phyloP scores from a whole-genome alignment of 2,329 filamentous ascomycete genomes.

The Stachybotrys elegans region DNA sequence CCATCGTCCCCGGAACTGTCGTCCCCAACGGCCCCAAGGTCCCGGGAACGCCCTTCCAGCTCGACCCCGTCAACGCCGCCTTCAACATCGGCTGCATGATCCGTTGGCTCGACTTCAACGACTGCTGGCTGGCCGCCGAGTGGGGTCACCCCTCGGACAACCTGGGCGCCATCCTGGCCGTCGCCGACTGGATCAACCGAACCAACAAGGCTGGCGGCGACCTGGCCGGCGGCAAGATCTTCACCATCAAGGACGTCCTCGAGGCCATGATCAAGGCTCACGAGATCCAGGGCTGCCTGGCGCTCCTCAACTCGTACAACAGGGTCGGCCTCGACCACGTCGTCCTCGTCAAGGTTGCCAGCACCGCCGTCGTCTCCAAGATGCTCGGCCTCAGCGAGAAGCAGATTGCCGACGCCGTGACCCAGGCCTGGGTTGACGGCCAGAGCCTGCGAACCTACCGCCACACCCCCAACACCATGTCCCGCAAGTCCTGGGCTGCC shows the following conservation, averaged over 20 bases:
- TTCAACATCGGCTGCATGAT: conserved; percentile 99
- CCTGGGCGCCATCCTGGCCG: conserved; percentile 90
- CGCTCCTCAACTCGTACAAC: conserved; percentile 97
- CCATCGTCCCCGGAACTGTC: conserved; percentile 80
- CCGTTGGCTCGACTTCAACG: conserved; percentile 99
- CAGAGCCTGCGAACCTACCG: conserved; percentile 95
- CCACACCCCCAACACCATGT: conserved; percentile 99
- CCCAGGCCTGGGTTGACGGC: conserved; percentile 96
- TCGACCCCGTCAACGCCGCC: conserved; percentile 91
- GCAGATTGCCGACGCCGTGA: conserved; percentile 92
- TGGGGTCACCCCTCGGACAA: conserved; percentile 99
- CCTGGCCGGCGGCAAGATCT: conserved; percentile 79
- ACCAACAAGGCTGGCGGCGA: conserved; percentile 74
- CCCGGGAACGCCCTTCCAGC: conserved; percentile 85
- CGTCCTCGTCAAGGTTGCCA: conserved; percentile 95
- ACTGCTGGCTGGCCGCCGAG: conserved; percentile 98
- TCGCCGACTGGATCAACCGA: conserved; percentile 95
- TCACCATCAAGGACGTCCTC: conserved; percentile 85
- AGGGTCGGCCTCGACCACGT: conserved; percentile 98
- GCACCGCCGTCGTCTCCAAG: conserved; percentile 88
- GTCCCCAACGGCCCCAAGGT: conserved; percentile 92
- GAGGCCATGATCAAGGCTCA: conserved; percentile 99
- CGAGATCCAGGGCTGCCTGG: conserved; percentile 96
- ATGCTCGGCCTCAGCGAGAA: conserved; percentile 85
- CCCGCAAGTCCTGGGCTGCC: conserved; percentile 97